Percentiles rank a stretch among this genome's conserved stretches.
Evolutionary conservation across 2,329 filamentous ascomycete species (phyloP).

Genomic region (Alternaria incomplexa): DNA sequence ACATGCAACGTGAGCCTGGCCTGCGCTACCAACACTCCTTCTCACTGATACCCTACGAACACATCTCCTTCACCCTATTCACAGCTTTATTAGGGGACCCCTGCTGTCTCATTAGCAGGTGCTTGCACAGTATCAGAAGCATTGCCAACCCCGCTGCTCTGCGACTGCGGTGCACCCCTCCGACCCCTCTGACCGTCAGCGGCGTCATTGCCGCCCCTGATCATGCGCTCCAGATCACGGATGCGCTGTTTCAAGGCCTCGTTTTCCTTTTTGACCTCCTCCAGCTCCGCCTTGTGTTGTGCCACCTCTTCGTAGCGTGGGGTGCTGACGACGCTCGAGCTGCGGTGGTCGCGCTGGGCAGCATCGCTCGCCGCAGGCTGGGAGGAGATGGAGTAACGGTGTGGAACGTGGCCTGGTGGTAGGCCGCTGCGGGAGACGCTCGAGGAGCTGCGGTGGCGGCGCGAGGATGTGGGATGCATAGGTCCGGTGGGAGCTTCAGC

Average conservation of each 20-base stretch:
- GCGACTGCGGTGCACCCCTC: conserved; percentile 27
- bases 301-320: conserved; percentile 53
- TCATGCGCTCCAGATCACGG: conserved; percentile 53
- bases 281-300: conserved; percentile 53
- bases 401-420: conserved; percentile 29
- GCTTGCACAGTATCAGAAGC: conserved; percentile 5
- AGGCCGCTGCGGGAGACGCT: conserved; percentile 54
- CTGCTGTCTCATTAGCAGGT: conserved; percentile 1
- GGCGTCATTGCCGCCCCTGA: conserved; percentile 30
- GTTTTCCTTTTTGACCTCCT: conserved; percentile 58
- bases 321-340: conserved; percentile 45
- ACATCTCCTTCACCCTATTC: conserved; percentile 11
- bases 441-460: conserved; percentile 63
- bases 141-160: conserved; percentile 9
- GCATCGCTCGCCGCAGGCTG: conserved; percentile 35
- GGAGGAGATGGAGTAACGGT: conserved; percentile 42
- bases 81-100: conserved; percentile 12
- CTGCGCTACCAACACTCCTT: not conserved
- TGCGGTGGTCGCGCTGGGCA: conserved; percentile 29
- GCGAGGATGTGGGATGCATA: conserved; percentile 60
- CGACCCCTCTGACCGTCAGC: conserved; percentile 41
- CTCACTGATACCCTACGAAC: not conserved
- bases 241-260: conserved; percentile 55
- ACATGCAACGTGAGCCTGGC: not conserved
- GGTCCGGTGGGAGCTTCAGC: conserved; percentile 54